Conservation (phyloP, 345 rosid species). For the Garcia nutans region DNA sequence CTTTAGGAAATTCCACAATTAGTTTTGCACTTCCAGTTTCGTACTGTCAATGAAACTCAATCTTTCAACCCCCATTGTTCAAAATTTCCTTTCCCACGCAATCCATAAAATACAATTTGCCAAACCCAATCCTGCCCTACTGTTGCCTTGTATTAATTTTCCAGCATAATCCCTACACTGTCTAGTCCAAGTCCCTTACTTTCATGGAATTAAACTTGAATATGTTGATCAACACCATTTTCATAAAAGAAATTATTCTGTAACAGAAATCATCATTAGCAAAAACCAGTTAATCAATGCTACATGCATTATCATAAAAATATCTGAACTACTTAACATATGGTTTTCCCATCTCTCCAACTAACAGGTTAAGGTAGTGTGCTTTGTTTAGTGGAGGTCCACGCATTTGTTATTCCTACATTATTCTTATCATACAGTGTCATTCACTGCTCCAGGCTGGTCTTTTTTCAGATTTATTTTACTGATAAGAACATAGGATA, state of each 20-base stretch:
- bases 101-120: neutral
- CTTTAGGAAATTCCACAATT: neutral
- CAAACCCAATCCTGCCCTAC: neutral
- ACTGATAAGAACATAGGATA: neutral
- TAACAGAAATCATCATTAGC: neutral
- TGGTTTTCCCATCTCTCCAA: too few species aligned
- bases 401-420: neutral
- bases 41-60: neutral
- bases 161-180: neutral
- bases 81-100: neutral
- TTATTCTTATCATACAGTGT: neutral
- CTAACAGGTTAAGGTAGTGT: neutral
- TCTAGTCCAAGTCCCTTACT: neutral
- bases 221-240: neutral
- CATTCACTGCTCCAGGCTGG: neutral
- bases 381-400: neutral
- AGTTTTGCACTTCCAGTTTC: neutral
- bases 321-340: neutral
- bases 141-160: neutral
- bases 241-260: neutral
- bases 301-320: neutral
- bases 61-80: neutral
- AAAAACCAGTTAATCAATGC: neutral
- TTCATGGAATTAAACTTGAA: neutral
- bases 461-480: neutral